Evolutionary conservation across 441 rosid species (phyloP), one percentile per base, ranked within the genome.

Genomic region (Erodium chrysanthum): DNA sequence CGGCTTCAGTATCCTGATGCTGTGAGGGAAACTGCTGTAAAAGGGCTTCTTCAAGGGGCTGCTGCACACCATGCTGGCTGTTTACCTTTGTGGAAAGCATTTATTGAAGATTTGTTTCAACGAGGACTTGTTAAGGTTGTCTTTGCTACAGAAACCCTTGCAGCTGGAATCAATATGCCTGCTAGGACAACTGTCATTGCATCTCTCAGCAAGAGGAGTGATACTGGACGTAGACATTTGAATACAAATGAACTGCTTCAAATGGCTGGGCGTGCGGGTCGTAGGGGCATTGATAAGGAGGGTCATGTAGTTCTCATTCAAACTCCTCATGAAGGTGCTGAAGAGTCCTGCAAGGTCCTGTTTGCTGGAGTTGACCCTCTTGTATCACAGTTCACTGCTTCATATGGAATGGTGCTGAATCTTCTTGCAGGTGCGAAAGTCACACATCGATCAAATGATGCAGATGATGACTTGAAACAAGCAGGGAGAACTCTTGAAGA

Each of bases 201-300:
- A 15, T 82, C 93, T 81, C 85, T 91, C 61, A 80, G 89, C 70
- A 89, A 84, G 79, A 85, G 95, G 80, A 87, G 79, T 68, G 82
- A 85, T 73, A 83, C 61, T 61, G 98, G 91, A 42, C 89, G 90
- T 7, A 78, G 84, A 66, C 84, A 81, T 61, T 82, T 91, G 77
- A 88, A 87, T 81, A 83, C 98, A 22, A 93, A 89, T 67, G 97
- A 93, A 72, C 74, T 89, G 76, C 85, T 88, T 73, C 98, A 91
- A 77, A 91, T 93, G 98, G 97, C 98, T 0, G 98, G 98, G 9
- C 95, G 98, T 70, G 96, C 97, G 75, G 98, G 98, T 68, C 96
- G 96, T 56, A 85, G 96, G 80, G 97, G 97, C 64, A 91, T 86
- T 73, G 98, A 93, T 77, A 81, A 85, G 71, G 83, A 75, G 77